These are phyloP conservation scores for Cyberlindnera euphorbiiphila DNA, from an alignment of 805 yeast genomes.

Conservation along the genomic window DNA sequence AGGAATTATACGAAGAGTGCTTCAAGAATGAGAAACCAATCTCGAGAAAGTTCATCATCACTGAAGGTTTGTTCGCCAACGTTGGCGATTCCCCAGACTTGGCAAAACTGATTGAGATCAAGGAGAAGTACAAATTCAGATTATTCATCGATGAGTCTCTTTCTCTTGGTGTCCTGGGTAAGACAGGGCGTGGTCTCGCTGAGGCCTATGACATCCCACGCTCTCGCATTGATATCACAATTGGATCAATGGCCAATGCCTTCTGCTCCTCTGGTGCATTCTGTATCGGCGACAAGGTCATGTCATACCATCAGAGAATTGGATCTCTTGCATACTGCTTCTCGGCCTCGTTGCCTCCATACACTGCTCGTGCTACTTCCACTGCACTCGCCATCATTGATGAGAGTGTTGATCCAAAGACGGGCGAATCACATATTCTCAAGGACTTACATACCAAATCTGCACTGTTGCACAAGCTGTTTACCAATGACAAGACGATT, in stretches of 20 bases:
- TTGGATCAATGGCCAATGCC: slow-evolving; percentile 80
- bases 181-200: slow-evolving; percentile 78
- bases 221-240: slow-evolving; percentile 66
- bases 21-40: slow-evolving; percentile 53
- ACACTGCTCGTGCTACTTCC: slow-evolving; percentile 66
- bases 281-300: slow-evolving; percentile 78
- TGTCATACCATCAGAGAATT: slow-evolving; percentile 90
- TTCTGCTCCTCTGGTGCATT: slow-evolving; percentile 90
- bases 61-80: slow-evolving; percentile 85
- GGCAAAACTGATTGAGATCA: slow-evolving; percentile 64
- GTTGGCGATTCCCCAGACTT: slow-evolving; percentile 78
- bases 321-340: slow-evolving; percentile 88
- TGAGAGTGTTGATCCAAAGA: slow-evolving; percentile 30
- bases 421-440: slow-evolving; percentile 38
- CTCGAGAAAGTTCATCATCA: slow-evolving; percentile 85
- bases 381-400: slow-evolving; percentile 49
- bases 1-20: slow-evolving; percentile 34
- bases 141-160: slow-evolving; percentile 82
- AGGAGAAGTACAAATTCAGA: slow-evolving; percentile 78
- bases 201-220: slow-evolving; percentile 72
- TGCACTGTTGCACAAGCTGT: slow-evolving; percentile 34
- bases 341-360: slow-evolving; percentile 93
- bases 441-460: slow-evolving; percentile 38
- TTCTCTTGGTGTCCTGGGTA: slow-evolving; percentile 84
- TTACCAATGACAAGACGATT: slow-evolving; percentile 38